These are phyloP conservation scores for Cytauxzoon felis DNA, from an alignment of 169 alveolate species.

Conservation along the genomic window DNA sequence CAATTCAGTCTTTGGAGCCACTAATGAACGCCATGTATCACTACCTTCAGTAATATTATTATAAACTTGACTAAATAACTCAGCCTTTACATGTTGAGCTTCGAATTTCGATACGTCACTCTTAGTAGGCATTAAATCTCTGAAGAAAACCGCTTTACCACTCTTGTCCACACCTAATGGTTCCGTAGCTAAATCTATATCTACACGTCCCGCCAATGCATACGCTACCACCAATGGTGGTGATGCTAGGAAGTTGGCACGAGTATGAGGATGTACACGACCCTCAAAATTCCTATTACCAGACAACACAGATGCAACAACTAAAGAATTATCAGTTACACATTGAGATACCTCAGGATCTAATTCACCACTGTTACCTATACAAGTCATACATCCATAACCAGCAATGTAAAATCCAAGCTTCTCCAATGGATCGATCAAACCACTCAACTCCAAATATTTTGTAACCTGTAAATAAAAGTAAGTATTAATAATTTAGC, in stretches of 20 bases:
- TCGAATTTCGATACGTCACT: conserved; percentile 78
- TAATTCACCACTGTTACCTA: conserved; percentile 94
- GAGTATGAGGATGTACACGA: conserved; percentile 90
- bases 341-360: conserved; percentile 89
- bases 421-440: conserved; percentile 80
- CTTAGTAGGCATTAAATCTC: conserved; percentile 90
- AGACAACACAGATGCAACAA: conserved; percentile 90
- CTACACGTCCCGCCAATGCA: conserved; percentile 92
- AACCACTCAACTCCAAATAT: conserved; percentile 79
- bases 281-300: conserved; percentile 97
- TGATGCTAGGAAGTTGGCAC: conserved; percentile 95
- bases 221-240: conserved; percentile 96
- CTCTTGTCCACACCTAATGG: conserved; percentile 83
- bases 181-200: conserved; percentile 87
- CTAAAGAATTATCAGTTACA: conserved; percentile 82
- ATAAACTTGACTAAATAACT: conserved; percentile 88
- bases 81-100: conserved; percentile 81
- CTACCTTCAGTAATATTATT: conserved; percentile 85
- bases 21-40: conserved; percentile 87
- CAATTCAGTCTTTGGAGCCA: conserved; percentile 82
- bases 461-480: conserved; percentile 62
- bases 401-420: conserved; percentile 93
- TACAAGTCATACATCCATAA: conserved; percentile 98
- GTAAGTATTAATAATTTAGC: too few species aligned
- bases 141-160: conserved; percentile 86